Base-by-base conservation (phyloP, 495 filamentous ascomycete genomes). In the Viridothelium virens region DNA sequence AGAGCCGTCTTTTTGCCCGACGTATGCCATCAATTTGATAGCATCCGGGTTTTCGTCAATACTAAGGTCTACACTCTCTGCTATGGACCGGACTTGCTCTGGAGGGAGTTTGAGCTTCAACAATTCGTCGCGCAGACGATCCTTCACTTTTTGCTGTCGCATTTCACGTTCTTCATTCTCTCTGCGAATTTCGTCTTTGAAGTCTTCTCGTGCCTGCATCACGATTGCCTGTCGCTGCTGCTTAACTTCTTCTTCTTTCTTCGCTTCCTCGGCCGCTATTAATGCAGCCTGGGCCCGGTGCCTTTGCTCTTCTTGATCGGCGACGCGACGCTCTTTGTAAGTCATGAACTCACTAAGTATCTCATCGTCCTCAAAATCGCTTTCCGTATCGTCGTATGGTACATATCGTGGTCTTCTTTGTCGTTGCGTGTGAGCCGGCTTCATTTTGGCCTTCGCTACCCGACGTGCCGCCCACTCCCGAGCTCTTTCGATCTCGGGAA, bases 401-500 rank as follows among this genome's bases (percentile, higher is more conserved):
- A 9, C 36, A 36, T 7, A 59, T 3, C 31, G 31, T 59, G 11
- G 4, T 18, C 0, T 1, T 33, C 11, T 5, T 36, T 36, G 33
- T 5, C 53, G 53, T 34, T 18, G 14, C 18, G 18, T 1, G 33
- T 36, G 33, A 31, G 5, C 36, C 7, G 53, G 53, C 18, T 59
- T 36, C 53, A n/a, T 38, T 31, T 59, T 59, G 3, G 11, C 18
- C 31, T 18, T 59, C 36, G 11, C 53, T 59, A 2, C 53, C 2
- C 14, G 4, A 0, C 53, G 53, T 31, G 53, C 53, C 18, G 53
- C 53, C 53, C 53, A 59, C 33, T 59, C 6, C 31, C 53, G 53
- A 59, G 53, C 53, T 18, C 31, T 59, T 59, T 59, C 53, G 25
- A 59, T 9, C 18, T 59, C 53, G 33, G 53, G 53, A 59, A 59